Evolutionary conservation across 2,329 filamentous ascomycete species (phyloP), one percentile per base, ranked within the genome.

Genomic region (Dactylellina cionopaga): DNA sequence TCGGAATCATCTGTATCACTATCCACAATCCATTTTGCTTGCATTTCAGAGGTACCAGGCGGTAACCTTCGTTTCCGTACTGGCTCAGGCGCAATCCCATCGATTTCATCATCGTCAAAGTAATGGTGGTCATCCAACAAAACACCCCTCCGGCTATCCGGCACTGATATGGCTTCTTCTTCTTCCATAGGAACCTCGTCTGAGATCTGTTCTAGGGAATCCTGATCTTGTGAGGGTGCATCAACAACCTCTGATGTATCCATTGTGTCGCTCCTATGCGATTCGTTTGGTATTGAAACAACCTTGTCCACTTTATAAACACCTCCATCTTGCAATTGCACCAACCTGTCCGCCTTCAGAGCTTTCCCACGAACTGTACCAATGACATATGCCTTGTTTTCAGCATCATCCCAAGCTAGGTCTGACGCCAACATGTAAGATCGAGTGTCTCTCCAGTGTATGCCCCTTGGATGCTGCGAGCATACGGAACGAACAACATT

Each of bases 111-210:
- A 43, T 98, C 94, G 0, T 93, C 93, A 79, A 98, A 99, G 80
- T 99, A 99, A 79, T 98, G 94, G 80, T 99, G 94, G 76, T 98
- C 94, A 76, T 99, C 95, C 7, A 99, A 84, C 39, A 99, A 83
- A 0, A 99, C 95, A 75, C 94, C 95, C 81, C 94, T 96, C 78
- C 75, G 74, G 22, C 75, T 72, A 44, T 74, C 74, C 11, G 76
- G 72, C n/a, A 43, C 85, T 83, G 1, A 83, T 82, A 2, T 82
- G 19, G 87, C 86, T 19, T 87, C 85, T 11, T n/a, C n/a, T 73
- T 91, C 90, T 22, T 87, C 84, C 92, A 96, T 95, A 68, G 87
- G 83, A 2, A 89, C 86, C 77, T 94, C 92, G 79, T 98, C 94
- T 0, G 93, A 94, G 63, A 98, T 85, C 55, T 92, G 89, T 29